These are phyloP conservation scores for Lipomyces lipofer DNA, from an alignment of 805 yeast genomes.

Conservation along the genomic window DNA sequence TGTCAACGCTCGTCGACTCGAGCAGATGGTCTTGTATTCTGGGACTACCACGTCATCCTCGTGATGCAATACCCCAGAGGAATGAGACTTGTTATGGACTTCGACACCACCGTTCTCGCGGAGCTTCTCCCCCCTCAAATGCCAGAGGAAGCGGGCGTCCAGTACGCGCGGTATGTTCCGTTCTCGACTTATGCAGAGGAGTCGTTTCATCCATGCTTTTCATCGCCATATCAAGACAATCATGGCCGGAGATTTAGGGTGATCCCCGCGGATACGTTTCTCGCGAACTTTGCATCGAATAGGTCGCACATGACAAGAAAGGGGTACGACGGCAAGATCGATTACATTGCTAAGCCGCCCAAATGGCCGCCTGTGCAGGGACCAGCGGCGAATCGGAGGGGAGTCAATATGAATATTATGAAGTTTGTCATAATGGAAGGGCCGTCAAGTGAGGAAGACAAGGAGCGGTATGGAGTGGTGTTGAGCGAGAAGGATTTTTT, in stretches of 20 bases:
- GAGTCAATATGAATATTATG: conserved; percentile 8
- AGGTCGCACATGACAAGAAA: conserved; percentile 21
- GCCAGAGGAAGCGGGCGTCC: not conserved
- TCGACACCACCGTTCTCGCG: conserved; percentile 6
- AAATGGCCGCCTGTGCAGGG: conserved; percentile 12
- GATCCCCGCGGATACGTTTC: not conserved
- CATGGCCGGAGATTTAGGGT: conserved; percentile 4
- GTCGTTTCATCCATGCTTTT: conserved; percentile 5
- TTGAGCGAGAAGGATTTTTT: not conserved
- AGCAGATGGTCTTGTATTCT: conserved; percentile 7
- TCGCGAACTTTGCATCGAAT: conserved; percentile 20
- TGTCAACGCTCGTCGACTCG: conserved; percentile 3
- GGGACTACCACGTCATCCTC: conserved; percentile 27
- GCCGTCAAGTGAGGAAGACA: not conserved
- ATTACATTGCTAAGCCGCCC: conserved; percentile 7
- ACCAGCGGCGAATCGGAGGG: not conserved
- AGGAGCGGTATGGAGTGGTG: conserved; percentile 4
- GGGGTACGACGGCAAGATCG: not conserved
- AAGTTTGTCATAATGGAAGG: not conserved
- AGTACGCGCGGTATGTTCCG: not conserved
- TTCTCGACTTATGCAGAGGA: conserved; percentile 1
- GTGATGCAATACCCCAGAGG: not conserved
- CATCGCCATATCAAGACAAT: not conserved
- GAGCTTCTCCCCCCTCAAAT: not conserved
- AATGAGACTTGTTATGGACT: conserved; percentile 7